Evolutionary conservation across 331 rosid genomes (phyloP), one percentile per base, ranked within the genome.

Genomic region (Rosa hybrid): DNA sequence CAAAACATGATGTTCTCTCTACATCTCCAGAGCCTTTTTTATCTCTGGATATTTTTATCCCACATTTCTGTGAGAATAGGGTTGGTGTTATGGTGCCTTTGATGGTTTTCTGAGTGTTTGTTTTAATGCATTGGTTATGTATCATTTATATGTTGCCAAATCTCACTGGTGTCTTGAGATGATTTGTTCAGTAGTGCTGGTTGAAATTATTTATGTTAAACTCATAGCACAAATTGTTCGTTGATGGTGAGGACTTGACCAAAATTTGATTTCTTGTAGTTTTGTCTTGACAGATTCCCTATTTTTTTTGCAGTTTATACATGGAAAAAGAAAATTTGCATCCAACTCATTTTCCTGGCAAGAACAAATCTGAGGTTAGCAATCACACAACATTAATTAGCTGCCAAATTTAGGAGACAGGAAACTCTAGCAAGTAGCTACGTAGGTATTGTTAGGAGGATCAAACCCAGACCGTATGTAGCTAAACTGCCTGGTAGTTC

Each of bases 311-410:
- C 88, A 94, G 98, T 84, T 77, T 86, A 83, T 83, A 45, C 86
- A 41, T 44, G 86, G 90, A 71, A 90, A 90, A 86, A 78, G 94
- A 91, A 75, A 92, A 91, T 72, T 71, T 71, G n/a, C 92, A 82
- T 59, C 81, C 85, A 60, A 75, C 41, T 84, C 87, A 83, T 80
- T 69, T 39, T 75, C 62, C 83, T 75, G 78, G 45, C 81, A 90
- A 56, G 82, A 68, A 27, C 86, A 86, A 82, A 82, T 45, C 86
- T 68, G 90, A 87, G 90, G 97, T 90, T 80, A 49, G 51, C 80
- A 78, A 57, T 72, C 50, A 71, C 41, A 78, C 59, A 20, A 68
- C 49, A 17, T 41, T 65, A 21, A 49, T 74, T 72, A 30, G 64
- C 6, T 81, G 50, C 70, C 42, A 14, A 56, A 70, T 27, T 18